Base-by-base conservation (phyloP, 2,329 filamentous ascomycete species). In the Thelonectria rubi region DNA sequence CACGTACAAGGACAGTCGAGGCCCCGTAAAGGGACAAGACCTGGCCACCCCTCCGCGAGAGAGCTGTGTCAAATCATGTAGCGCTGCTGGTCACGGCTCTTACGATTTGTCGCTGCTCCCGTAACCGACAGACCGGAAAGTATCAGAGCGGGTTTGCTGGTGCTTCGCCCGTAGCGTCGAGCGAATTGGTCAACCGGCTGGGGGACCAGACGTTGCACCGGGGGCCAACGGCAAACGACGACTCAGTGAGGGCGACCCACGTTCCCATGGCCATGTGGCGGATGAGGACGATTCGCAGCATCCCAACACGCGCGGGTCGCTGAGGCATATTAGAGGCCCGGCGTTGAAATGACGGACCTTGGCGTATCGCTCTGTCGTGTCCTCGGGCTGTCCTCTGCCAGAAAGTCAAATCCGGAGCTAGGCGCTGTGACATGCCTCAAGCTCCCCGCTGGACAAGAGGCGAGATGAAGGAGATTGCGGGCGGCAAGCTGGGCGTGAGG, bases 181-280 rank as follows among this genome's bases (percentile, higher is more conserved):
- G 67, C 66, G 63, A 67, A 64, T 65, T 67, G 59, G 48, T 72
- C 69, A 54, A 50, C 61, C 63, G 68, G 63, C 52, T 59, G 58
- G 55, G 40, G 42, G 42, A 42, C 62, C 66, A 57, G 57, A 67
- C 54, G 60, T 67, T 58, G 68, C 62, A 62, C 62, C 62, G 66
- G 69, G 62, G 64, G 60, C 55, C 52, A 60, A 60, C 67, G 60
- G 60, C 65, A 60, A 47, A n/a, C n/a, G 20, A 63, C 69, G 66
- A 71, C 68, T 72, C 69, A 72, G 65, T 72, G 68, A 68, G 65
- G 67, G 69, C 68, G 69, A 68, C 68, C 68, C 69, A 72, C 67
- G 69, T 71, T 71, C 69, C 65, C 69, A 68, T 69, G 65, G 68
- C 68, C 65, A 67, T 66, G 69, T 69, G 68, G 69, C 69, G 67